Base-by-base conservation (phyloP, 768 basidiomycete genomes). In the Boletus subcaerulescens region DNA sequence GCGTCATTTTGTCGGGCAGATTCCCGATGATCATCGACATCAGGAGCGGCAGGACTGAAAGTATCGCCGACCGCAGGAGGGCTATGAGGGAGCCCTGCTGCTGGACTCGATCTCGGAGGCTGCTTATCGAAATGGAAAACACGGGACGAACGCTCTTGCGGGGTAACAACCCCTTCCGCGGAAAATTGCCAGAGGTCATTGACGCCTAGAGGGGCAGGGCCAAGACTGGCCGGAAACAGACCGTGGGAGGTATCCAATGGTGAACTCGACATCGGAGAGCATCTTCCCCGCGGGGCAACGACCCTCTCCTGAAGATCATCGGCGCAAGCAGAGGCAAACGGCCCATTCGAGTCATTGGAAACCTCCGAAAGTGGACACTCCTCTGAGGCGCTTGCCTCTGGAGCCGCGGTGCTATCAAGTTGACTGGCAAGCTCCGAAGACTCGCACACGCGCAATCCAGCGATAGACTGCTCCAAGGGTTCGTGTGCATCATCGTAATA, bases 401-500 rank as follows among this genome's bases (percentile, higher is more conserved):
- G 44, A 32, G 20, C 18, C 6, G 6, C 41, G 14, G 39, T 26
- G 9, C 29, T 40, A 29, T 42, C 41, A 18, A 33, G 10, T 31
- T 20, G 59, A 36, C 22, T 17, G 1, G 18, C 9, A 38, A 31
- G 35, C 29, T 18, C 12, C 42, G 26, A 45, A 39, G 41, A 41
- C 40, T 50, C 41, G 50, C 31, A 39, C 6, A 18, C 13, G 10
- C 18, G 33, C n/a, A 41, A 35, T 26, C 29, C 38, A 36, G 33
- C 26, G 46, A 31, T 45, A 29, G 42, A 22, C 2, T 36, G 53
- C 31, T 48, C 57, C 38, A 48, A 39, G 15, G 26, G 8, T 42
- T 63, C 57, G 40, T 35, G 48, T 42, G 57, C 48, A 54, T 65
- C 62, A 39, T 48, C 53, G 5, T 56, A 55, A 35, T 56, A 36